Evolutionary conservation across 768 basidiomycete species (phyloP).

Genomic region (Tulasnella sp.): DNA sequence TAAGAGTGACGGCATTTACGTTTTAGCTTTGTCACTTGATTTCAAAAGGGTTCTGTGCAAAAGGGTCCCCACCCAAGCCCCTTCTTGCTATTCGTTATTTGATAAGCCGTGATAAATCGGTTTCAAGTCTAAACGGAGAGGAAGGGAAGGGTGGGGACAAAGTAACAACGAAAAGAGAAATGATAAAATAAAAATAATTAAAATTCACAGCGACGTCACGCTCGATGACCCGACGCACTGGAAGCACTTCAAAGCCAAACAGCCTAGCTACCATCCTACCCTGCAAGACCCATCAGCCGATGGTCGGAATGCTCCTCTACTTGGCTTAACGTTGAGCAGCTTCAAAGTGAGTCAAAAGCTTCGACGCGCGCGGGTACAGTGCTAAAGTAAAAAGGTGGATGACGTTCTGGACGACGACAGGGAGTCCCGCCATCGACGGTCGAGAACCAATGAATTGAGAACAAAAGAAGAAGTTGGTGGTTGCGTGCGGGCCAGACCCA

Average conservation of each 20-base stretch:
- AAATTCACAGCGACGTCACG: conserved; percentile 3
- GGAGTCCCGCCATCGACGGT: too few species aligned
- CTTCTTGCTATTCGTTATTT: background rate
- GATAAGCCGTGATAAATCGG: background rate
- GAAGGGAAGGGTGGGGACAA: background rate
- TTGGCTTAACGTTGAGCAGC: background rate
- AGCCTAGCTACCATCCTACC: conserved; percentile 3
- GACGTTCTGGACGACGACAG: background rate
- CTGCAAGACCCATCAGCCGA: background rate
- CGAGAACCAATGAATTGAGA: background rate
- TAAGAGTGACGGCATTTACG: background rate
- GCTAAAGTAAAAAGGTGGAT: too few species aligned
- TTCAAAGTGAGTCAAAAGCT: background rate
- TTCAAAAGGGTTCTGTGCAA: background rate
- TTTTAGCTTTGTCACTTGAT: conserved; percentile 5
- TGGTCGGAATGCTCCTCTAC: background rate
- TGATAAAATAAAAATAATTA: background rate
- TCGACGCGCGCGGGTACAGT: too few species aligned
- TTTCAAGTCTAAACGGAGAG: background rate
- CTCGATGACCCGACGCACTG: background rate
- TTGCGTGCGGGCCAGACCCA: background rate
- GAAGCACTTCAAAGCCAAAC: background rate
- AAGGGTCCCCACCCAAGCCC: background rate
- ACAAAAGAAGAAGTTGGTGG: background rate
- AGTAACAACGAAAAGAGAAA: too few species aligned